A percentile compares a stretch with the other conserved stretches of the same genome.
These are phyloP conservation scores for Puccinia coronata DNA, from an alignment of 1,284 basidiomycete species.

Conservation along the genomic window DNA sequence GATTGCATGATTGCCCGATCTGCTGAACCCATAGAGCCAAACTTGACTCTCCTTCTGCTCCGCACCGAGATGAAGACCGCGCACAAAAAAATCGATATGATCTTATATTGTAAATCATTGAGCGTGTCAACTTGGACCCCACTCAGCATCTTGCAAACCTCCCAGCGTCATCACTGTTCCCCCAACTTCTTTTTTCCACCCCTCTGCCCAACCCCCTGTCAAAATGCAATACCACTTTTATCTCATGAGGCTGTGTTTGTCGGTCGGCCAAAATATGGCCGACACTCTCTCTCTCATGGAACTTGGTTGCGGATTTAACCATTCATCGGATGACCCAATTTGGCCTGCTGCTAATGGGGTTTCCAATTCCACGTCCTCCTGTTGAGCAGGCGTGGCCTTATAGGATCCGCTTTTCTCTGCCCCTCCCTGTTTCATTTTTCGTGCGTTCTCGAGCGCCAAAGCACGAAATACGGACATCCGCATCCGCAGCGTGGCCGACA, in stretches of 20 bases:
- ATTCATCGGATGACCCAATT: too few relatives aligned
- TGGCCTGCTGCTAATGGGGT: too few relatives aligned
- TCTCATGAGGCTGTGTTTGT: neutral
- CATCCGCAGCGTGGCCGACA: too few relatives aligned
- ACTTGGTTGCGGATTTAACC: too few relatives aligned
- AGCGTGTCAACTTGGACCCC: neutral
- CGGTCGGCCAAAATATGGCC: neutral
- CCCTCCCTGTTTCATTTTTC: too few relatives aligned
- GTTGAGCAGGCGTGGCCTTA: too few relatives aligned
- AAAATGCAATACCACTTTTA: neutral
- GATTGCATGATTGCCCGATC: neutral
- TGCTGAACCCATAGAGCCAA: constrained; percentile 25
- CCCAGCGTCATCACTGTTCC: neutral
- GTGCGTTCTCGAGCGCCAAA: too few relatives aligned
- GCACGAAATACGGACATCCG: too few relatives aligned
- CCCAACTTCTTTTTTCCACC: neutral
- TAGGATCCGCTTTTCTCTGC: too few relatives aligned
- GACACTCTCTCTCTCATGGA: too few relatives aligned
- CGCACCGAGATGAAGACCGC: constrained; percentile 28
- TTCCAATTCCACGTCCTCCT: too few relatives aligned
- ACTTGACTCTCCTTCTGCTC: constrained; percentile 49
- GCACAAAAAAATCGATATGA: constrained; percentile 35
- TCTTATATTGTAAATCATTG: constrained; percentile 21
- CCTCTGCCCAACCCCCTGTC: neutral
- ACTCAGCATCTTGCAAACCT: neutral